Conservation (phyloP, 176 grass and related monocot species). For the Leersia perrieri region DNA sequence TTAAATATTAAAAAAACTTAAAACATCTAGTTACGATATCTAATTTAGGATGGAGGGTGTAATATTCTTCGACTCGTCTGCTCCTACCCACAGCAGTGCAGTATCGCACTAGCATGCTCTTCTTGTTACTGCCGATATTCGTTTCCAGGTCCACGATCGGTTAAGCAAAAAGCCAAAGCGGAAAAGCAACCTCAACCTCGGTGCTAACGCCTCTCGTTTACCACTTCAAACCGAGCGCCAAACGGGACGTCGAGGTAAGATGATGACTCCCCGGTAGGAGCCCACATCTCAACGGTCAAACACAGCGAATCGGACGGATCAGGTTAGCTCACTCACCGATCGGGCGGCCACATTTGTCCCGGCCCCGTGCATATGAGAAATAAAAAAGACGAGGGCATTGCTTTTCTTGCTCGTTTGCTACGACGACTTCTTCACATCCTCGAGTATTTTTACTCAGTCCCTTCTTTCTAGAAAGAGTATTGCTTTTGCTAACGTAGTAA, state of each 20-base stretch:
- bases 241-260: no score
- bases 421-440: slow-evolving; percentile 21
- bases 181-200: not conserved
- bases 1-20: no score
- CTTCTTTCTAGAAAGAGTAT: slow-evolving; percentile 46
- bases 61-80: no score
- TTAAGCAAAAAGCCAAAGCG: not conserved
- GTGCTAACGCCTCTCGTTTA: not conserved
- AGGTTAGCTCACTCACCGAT: slow-evolving; percentile 12
- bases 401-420: not conserved
- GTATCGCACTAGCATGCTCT: no score
- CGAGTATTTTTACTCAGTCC: not conserved
- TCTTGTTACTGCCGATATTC: no score
- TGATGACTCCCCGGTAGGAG: not conserved
- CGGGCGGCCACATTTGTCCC: not conserved
- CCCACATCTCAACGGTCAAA: slow-evolving; percentile 19
- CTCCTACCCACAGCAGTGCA: no score
- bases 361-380: not conserved
- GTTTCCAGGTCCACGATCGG: not conserved
- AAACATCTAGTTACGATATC: no score
- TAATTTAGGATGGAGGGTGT: no score
- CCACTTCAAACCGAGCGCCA: not conserved
- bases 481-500: slow-evolving; percentile 20
- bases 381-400: not conserved
- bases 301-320: slow-evolving; percentile 33